Evolutionary conservation across 768 basidiomycete genomes (phyloP), one percentile per base, ranked within the genome.

Genomic region (Naganishia friedmannii): DNA sequence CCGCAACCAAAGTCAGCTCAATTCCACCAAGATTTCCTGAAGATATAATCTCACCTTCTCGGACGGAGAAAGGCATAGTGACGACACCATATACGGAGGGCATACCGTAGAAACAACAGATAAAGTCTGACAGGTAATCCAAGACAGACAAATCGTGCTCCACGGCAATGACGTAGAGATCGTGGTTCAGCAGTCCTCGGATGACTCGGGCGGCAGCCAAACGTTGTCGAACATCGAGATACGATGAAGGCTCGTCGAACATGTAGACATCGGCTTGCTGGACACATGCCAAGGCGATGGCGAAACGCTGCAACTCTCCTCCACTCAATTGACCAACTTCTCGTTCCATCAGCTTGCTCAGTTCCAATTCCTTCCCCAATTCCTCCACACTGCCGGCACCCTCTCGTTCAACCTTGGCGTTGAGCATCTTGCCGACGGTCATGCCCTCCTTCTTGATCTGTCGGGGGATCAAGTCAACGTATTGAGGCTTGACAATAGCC

Each of bases 211-310:
- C 96, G 19, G 96, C 96, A 77, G 88, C 90, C 74, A 99, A 83
- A 77, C 96, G 90, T 81, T 99, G 96, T 82, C 87, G 91, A 82
- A 98, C 87, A 84, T 99, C 96, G 74, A 99, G 86, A 80, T 98
- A 99, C 84, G 90, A 92, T 37, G 95, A 98, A 19, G 96, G 96
- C 79, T 98, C 96, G 84, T 98, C 93, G 78, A 97, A 97, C 93
- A 97, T 97, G 84, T 96, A 96, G 45, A 99, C 93, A 80, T 99
- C 95, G 53, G 96, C 96, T 69, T 82, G 86, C 81, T 98, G 93
- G 55, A 98, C 90, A 77, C 92, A 94, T 17, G 93, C 89, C 88
- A 98, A 93, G 7, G 94, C 96, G 77, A 98, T 97, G 12, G 96
- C 96, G 78, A 99, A 99, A 76, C 96, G 85, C 82, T 99, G 96